Conservation (phyloP, 192 early-diverging fungal species). For the Coemansia sp. region DNA sequence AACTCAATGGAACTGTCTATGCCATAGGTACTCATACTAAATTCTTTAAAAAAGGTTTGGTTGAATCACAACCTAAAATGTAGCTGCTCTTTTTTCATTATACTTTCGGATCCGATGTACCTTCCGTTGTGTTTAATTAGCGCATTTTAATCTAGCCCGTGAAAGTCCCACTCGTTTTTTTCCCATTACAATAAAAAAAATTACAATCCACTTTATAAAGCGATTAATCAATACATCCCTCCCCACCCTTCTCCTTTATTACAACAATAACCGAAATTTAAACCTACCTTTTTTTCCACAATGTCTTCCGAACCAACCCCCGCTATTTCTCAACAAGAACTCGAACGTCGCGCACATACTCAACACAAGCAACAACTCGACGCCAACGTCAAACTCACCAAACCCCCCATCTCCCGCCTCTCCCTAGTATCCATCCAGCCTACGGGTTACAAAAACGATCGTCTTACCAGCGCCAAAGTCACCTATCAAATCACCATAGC, state of each 20-base stretch:
- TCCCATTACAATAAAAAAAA: neutral
- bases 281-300: neutral
- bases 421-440: constrained; percentile 26
- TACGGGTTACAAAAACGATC: constrained; percentile 26
- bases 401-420: constrained; percentile 33
- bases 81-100: constrained; percentile 7
- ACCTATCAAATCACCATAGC: constrained; percentile 23
- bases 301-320: neutral
- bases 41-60: constrained; percentile 26
- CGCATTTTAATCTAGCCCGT: no score
- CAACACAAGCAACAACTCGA: constrained; percentile 27
- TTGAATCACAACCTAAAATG: constrained; percentile 25
- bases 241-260: no score
- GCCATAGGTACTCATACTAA: constrained; percentile 29
- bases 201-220: neutral
- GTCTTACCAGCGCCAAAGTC: constrained; percentile 28
- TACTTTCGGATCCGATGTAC: no score
- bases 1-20: constrained; percentile 11
- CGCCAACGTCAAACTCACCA: constrained; percentile 35
- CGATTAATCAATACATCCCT: no score
- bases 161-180: no score
- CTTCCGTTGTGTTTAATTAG: no score
- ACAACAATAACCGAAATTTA: neutral
- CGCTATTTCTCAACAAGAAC: constrained; percentile 16
- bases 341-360: constrained; percentile 15